Percentiles rank a stretch among this genome's conserved stretches.
phyloP scores from a whole-genome alignment of 768 basidiomycete species.

The Rhodosporidiobolus sp. region DNA sequence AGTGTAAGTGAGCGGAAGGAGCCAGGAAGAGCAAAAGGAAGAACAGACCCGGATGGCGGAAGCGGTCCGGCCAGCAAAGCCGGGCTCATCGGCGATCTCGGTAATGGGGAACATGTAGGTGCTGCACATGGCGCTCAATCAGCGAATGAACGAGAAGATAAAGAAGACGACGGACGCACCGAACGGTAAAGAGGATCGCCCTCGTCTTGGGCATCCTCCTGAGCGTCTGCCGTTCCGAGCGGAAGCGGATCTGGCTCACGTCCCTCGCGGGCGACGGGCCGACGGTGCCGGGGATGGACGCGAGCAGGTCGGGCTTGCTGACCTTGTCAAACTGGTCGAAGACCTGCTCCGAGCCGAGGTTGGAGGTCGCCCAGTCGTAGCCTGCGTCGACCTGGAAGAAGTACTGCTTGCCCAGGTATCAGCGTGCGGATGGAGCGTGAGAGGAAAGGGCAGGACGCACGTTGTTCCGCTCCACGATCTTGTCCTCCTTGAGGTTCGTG shows the following conservation, averaged over 20 bases:
- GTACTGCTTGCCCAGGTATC: not conserved
- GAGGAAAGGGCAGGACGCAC: conserved; percentile 49
- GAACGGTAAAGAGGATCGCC: conserved; percentile 66
- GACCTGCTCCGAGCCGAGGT: conserved; percentile 53
- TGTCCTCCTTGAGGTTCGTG: conserved; percentile 62
- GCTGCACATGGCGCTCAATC: not conserved
- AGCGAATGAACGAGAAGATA: too few species aligned
- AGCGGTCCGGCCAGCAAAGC: conserved; percentile 62
- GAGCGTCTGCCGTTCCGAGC: conserved; percentile 66
- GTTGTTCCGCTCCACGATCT: conserved; percentile 70
- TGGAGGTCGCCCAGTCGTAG: conserved; percentile 10
- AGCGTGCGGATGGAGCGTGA: too few species aligned
- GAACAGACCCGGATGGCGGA: conserved; percentile 54
- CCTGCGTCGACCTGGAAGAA: conserved; percentile 18
- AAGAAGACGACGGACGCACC: conserved; percentile 46
- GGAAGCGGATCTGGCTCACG: conserved; percentile 55
- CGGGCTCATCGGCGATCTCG: conserved; percentile 58
- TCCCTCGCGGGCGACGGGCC: not conserved
- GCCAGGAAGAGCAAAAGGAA: not conserved
- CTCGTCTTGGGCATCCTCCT: conserved; percentile 63
- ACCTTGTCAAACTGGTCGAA: conserved; percentile 46
- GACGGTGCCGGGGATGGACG: not conserved
- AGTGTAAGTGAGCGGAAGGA: not conserved
- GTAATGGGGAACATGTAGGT: conserved; percentile 42
- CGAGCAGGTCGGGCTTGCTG: conserved; percentile 5